Evolutionary conservation across 176 grass and related monocot species (phyloP).

Genomic region (Thalia dealbata): DNA sequence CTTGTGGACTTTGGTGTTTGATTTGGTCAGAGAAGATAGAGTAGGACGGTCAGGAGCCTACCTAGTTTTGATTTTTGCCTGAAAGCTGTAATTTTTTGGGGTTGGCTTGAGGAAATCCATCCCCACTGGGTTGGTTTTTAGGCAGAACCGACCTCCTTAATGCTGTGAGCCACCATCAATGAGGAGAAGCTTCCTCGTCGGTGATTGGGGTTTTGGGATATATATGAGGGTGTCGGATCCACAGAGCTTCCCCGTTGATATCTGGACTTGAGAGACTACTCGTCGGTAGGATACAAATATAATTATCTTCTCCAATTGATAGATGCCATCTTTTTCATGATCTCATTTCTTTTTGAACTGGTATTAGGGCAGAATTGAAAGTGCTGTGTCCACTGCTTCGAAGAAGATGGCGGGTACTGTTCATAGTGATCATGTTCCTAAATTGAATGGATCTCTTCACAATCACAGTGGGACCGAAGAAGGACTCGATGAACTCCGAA

Average conservation of each 20-base stretch:
- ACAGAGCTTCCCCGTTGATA: neutral
- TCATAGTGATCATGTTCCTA: conserved; percentile 13
- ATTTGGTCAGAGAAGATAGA: neutral
- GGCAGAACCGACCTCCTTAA: neutral
- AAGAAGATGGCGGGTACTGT: conserved; percentile 67
- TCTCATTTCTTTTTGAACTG: neutral
- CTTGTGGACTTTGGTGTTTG: neutral
- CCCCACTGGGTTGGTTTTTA: neutral
- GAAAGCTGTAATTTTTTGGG: neutral
- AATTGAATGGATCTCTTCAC: conserved; percentile 44
- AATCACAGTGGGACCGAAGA: conserved; percentile 47
- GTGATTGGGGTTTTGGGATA: neutral
- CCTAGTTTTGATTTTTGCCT: neutral
- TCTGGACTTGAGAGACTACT: neutral
- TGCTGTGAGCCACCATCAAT: neutral
- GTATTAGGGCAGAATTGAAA: neutral
- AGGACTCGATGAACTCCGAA: conserved; percentile 69
- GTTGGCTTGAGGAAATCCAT: neutral
- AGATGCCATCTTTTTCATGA: neutral
- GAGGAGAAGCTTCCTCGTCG: neutral
- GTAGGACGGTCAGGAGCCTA: neutral
- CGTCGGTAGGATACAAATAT: neutral
- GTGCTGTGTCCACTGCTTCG: neutral
- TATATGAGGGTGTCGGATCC: neutral
- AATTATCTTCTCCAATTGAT: neutral